Evolutionary conservation across 2,329 filamentous ascomycete species (phyloP), one percentile per base, ranked within the genome.

Genomic region (Corynespora cassiicola): DNA sequence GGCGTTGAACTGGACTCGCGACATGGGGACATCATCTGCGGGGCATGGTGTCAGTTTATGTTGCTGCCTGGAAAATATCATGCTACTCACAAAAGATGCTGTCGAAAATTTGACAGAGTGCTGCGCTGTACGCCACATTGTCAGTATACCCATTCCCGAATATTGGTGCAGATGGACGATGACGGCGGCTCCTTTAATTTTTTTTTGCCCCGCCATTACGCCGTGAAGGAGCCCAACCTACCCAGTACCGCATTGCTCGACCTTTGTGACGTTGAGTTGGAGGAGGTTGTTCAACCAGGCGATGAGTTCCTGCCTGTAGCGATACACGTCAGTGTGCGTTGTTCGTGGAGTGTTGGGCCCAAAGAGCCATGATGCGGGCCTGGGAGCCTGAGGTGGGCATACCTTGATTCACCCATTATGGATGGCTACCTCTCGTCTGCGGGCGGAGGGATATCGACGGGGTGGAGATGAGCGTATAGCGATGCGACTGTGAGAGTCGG

Each of bases 201-300:
- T n/a, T n/a, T n/a, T n/a, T n/a, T n/a, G n/a, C n/a, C n/a, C n/a
- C n/a, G n/a, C n/a, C n/a, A n/a, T n/a, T n/a, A n/a, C 14, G 5
- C 25, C 26, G 15, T 17, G 11, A 18, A n/a, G n/a, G n/a, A n/a
- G n/a, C n/a, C n/a, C n/a, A n/a, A 63, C 79, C 60, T 85, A 97
- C 92, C 92, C 94, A 65, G 92, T 97, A 70, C 94, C 94, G 72
- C 92, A 97, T 80, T 99, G 94, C 77, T 99, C 94, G 69, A 99
- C 90, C 75, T 96, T 97, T 63, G 80, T 97, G 63, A 99, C 85
- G 77, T 97, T 99, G 65, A 99, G 86, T 77, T 96, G 90, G 34
- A 99, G 85, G 49, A 99, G 87, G 80, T 88, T 92, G 80, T 99
- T 99, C 56, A 97, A 79, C 94, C 94, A 99, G 75, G 85, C 82